These are phyloP conservation scores for Suillus luteus DNA, from an alignment of 768 basidiomycete species.

Conservation along the genomic window DNA sequence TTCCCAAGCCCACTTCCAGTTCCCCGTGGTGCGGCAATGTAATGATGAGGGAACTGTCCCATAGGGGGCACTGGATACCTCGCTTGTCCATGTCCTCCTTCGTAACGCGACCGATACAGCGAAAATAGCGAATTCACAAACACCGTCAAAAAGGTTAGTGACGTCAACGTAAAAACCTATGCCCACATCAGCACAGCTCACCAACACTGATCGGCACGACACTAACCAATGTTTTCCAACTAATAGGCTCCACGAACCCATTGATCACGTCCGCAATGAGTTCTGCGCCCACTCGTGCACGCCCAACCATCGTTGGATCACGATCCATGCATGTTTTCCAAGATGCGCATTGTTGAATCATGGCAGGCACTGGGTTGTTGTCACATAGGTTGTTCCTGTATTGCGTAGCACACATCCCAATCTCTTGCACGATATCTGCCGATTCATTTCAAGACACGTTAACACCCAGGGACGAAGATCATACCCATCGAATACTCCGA, in stretches of 20 bases:
- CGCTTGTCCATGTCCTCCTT: slow-evolving; percentile 39
- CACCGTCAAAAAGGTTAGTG: slow-evolving; percentile 72
- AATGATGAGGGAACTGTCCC: slow-evolving; percentile 48
- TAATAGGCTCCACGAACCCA: slow-evolving; percentile 95
- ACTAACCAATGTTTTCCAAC: slow-evolving; percentile 93
- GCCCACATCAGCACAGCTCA: not conserved
- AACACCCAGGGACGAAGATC: slow-evolving; percentile 26
- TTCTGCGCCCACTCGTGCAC: slow-evolving; percentile 89
- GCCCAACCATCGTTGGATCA: slow-evolving; percentile 86
- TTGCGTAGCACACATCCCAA: slow-evolving; percentile 78
- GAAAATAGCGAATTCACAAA: slow-evolving; percentile 82
- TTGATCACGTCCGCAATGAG: slow-evolving; percentile 96
- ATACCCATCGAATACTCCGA: slow-evolving; percentile 86
- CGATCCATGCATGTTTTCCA: slow-evolving; percentile 97
- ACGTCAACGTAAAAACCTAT: slow-evolving; percentile 74
- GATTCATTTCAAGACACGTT: slow-evolving; percentile 22
- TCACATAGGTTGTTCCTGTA: slow-evolving; percentile 86
- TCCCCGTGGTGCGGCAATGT: slow-evolving; percentile 53
- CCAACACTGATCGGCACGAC: not conserved
- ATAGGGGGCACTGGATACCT: slow-evolving; percentile 43
- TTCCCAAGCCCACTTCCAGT: slow-evolving; percentile 40
- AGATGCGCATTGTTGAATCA: slow-evolving; percentile 80
- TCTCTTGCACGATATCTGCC: slow-evolving; percentile 89
- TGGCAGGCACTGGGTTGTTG: slow-evolving; percentile 75
- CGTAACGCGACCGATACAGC: slow-evolving; percentile 70